These are phyloP conservation scores for Cystobasidium ongulense DNA, from an alignment of 768 basidiomycete species.

Conservation along the genomic window DNA sequence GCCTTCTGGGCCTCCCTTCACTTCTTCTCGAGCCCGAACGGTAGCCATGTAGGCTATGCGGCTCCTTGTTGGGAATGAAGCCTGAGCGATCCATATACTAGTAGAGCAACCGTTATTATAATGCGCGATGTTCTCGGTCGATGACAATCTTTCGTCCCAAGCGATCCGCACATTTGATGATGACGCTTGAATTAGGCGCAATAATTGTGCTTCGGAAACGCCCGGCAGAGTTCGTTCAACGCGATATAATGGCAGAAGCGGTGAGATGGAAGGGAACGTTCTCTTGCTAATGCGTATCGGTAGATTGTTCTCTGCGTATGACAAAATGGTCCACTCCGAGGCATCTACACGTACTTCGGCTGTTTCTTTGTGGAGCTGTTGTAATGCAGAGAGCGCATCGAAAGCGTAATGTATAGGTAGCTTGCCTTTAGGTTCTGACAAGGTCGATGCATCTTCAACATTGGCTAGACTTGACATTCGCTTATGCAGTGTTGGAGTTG, in stretches of 20 bases:
- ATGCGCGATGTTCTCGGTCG: slow-evolving; percentile 54
- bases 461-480: not conserved
- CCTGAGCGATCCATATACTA: slow-evolving; percentile 57
- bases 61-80: slow-evolving; percentile 76
- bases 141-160: slow-evolving; percentile 82
- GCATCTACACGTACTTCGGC: slow-evolving; percentile 44
- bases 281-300: slow-evolving; percentile 59
- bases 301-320: slow-evolving; percentile 48
- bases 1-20: slow-evolving; percentile 43
- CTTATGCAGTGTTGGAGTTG: not conserved
- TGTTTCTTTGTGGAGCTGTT: slow-evolving; percentile 55
- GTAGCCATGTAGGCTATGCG: slow-evolving; percentile 75
- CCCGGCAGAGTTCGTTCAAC: slow-evolving; percentile 89
- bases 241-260: slow-evolving; percentile 71
- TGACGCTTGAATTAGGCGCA: slow-evolving; percentile 54
- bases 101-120: slow-evolving; percentile 70
- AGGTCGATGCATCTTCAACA: not conserved
- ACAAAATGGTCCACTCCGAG: slow-evolving; percentile 5
- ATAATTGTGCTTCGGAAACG: slow-evolving; percentile 83
- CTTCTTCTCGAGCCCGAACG: slow-evolving; percentile 53
- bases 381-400: slow-evolving; percentile 71
- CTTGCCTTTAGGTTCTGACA: not conserved
- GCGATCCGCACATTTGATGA: slow-evolving; percentile 63
- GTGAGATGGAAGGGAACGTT: slow-evolving; percentile 66
- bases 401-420: slow-evolving; percentile 70